Percentiles rank a stretch among this genome's conserved stretches.
phyloP scores from a whole-genome alignment of 73 alveolate genomes.

The Durusdinium trenchii region DNA sequence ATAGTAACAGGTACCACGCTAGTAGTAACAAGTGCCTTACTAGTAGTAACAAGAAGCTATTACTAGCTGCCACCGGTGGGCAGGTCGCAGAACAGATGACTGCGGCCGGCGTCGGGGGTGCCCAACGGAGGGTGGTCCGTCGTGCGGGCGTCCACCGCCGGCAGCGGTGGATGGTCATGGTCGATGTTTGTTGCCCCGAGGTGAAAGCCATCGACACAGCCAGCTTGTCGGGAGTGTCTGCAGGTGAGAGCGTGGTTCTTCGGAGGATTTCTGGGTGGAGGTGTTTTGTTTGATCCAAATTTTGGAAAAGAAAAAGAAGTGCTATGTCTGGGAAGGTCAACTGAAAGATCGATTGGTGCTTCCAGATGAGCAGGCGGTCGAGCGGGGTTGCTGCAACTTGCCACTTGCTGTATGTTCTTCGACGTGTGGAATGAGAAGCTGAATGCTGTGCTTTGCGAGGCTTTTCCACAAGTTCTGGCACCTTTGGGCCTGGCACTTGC shows the following conservation, averaged over 20 bases:
- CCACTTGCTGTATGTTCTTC: background rate
- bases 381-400: background rate
- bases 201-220: conserved; percentile 63
- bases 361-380: conserved; percentile 9
- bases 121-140: background rate
- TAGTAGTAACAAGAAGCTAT: background rate
- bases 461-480: conserved; percentile 55
- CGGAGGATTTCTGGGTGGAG: background rate
- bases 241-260: background rate
- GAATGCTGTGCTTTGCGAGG: background rate
- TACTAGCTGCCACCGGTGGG: background rate
- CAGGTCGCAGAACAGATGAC: conserved; percentile 9
- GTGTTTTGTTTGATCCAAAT: no score
- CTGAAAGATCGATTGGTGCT: background rate
- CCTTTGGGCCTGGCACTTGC: conserved; percentile 64
- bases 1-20: no score
- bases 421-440: background rate
- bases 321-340: background rate
- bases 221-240: conserved; percentile 40
- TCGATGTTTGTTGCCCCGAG: background rate
- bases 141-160: no score
- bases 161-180: background rate
- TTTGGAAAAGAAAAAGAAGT: no score
- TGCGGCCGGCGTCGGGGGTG: conserved; percentile 3
- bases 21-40: no score